Base-by-base conservation (phyloP, 2,329 filamentous ascomycete species). In the Pseudocercospora ulei region DNA sequence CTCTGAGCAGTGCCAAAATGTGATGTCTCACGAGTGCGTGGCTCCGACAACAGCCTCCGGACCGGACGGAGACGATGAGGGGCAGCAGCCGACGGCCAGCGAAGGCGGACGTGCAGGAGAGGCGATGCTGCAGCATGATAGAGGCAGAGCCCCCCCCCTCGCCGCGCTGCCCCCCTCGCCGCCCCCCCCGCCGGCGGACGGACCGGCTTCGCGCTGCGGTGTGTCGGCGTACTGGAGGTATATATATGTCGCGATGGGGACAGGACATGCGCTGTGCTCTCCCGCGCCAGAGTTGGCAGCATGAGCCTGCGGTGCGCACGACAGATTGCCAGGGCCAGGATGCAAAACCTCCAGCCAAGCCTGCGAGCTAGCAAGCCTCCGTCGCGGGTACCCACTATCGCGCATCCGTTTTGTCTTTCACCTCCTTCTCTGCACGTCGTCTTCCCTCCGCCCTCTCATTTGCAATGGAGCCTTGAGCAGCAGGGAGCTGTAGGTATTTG, bases 401-500 rank as follows among this genome's bases (percentile, higher is more conserved):
- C 18, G 24, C 17, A 37, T 43, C 33, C 24, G 34, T 38, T 37
- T 16, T 20, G 16, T 28, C 17, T 27, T 20, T 33, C 26, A 19
- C 37, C 27, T 37, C 23, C 40, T 25, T 43, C 33, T 33, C 17
- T 31, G 37, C 33, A 22, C 41, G 25, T 12, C 27, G 33, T 26
- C 37, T 23, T 38, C 27, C 35, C 26, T 26, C 41, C 36, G 17
- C 43, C 38, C 23, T 33, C 30, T 23, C 30, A 39, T 36, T 37
- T 43, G 47, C 45, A 42, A 50, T 50, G 47, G 45, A 48, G 41
- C 38, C 38, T 40, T 47, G 41, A 48, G 39, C 39, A 48, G 44
- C 41, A 38, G 34, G 41, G 44, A 44, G 47, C 42, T 34, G 41
- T 42, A 35, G 33, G 25, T 38, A 47, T 49, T 38, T 41, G 42